Evolutionary conservation across 352 stramenopile species (phyloP), one percentile per base, ranked within the genome.

Genomic region (Pythium monospermum): DNA sequence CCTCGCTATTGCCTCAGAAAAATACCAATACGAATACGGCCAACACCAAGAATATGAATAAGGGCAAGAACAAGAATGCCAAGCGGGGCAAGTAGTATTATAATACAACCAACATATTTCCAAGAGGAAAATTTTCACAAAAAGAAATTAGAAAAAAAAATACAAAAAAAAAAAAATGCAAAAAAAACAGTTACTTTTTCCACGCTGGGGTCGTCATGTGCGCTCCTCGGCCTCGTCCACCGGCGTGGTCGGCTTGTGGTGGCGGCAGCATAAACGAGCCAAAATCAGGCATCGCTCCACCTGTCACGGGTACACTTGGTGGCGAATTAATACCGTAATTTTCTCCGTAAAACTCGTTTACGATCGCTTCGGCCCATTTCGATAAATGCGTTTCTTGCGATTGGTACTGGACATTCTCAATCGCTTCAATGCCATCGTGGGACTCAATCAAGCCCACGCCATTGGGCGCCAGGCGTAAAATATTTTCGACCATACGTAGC

Each of bases 291-390:
- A 73, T 41, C 22, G 37, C 53, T 0, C 60, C 64, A 39, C 57
- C 46, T 12, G 64, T 37, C 0, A 57, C 59, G 4, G 56, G 67
- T 18, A 31, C 43, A 25, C 59, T 83, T 2, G 67, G 74, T 0
- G 81, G 81, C 22, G 77, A 89, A 49, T 87, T 77, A 26, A 86
- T 61, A 5, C 82, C 83, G 39, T 89, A 91, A 54, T 87, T 84
- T 37, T 91, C 80, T 38, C 81, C 80, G 50, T 91, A 94, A 46
- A 88, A 91, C 49, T 85, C 66, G 57, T 94, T 87, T n/a, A 91
- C 74, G 39, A 94, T 59, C 16, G 70, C 64, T 6, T 83, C 75
- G 0, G 80, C 80, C 68, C 80, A 87, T 31, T 73, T 61, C 6
- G 73, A 64, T 28, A 91, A 60, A 44, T 87, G 71, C 36, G 80